Base-by-base conservation (phyloP, 805 yeast species). In the Ogataea corticis region DNA sequence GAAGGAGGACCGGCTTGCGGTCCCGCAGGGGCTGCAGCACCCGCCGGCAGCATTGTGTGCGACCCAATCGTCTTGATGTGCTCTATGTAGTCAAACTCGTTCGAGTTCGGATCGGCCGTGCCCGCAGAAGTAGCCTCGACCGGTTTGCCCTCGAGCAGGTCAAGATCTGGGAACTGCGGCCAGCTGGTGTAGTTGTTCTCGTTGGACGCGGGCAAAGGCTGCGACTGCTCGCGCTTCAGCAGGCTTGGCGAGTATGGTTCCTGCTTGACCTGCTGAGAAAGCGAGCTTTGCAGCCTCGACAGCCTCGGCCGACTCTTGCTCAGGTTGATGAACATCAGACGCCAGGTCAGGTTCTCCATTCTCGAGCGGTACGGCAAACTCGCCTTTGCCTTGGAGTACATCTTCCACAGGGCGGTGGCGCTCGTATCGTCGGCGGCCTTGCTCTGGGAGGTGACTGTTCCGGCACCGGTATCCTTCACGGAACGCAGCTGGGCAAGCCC, bases 301-400 rank as follows among this genome's bases (percentile, higher is more conserved):
- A 11, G 29, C 15, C 41, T n/a, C 7, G 45, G 42, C 19, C 38
- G 39, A 44, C 18, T 52, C 48, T 38, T 55, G 42, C 49, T 51
- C 30, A 61, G 42, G 47, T 67, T 74, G 53, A 84, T 69, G 35
- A 75, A 79, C 91, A 89, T 84, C 80, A 89, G 76, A 48, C 97
- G 70, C 96, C 96, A 89, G 9, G 95, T 82, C 44, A 89, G 65
- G 61, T 90, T 90, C 58, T 86, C 88, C 82, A 90, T 85, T 41
- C 97, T 70, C 21, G 80, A 76, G 44, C 78, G 76, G 62, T 87
- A 82, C 1, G 96, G 96, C 33, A 90, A 67, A 11, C 83, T 73
- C 10, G 87, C 82, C 52, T 79, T 80, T 13, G 96, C 95, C 52
- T 77, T 78, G 41, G 84, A 73, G 65, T 90, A 90, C 83, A 90